Evolutionary conservation across 202 grass and related monocot genomes (phyloP), one percentile per base, ranked within the genome.

Genomic region (Setaria italica): DNA sequence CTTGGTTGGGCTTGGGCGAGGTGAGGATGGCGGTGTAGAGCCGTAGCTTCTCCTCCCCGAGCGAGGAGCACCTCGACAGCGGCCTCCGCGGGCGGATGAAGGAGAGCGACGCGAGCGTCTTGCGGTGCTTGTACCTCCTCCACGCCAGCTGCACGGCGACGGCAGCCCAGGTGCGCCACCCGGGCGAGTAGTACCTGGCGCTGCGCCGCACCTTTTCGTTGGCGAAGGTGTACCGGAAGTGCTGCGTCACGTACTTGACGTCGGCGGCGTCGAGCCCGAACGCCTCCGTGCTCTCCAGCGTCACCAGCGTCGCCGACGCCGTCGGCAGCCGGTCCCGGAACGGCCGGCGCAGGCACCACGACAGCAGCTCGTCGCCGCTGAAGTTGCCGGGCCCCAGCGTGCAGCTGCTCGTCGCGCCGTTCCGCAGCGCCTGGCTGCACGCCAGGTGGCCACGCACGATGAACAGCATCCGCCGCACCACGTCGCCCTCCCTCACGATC

Each of bases 141-240:
- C 95, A 95, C 3, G 91, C 93, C 1, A 98, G 88, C 78, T 98
- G 95, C 43, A 98, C 75, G 9, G 95, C 93, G 42, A 98, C 95
- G 48, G 93, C 89, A 0, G 95, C 95, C 95, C 95, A 98, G 7
- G 89, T 98, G 11, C 93, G 85, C 95, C 95, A 98, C 33, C 93
- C 93, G 0, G 93, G 90, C 2, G 95, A 98, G 86, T 98, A 98
- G 84, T 98, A 98, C 7, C 93, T 63, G 25, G 88, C 95, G 74
- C 93, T 98, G 20, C 93, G 74, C 53, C 90, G 90, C 84, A 98
- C 93, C 74, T 54, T 87, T 50, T 98, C 93, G 80, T 85, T 94
- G 78, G 89, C 80, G 86, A 98, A 95, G 0, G 95, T 98, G 91
- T 94, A 97, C 20, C 95, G 82, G 75, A 97, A 97, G 80, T 97